Evolutionary conservation across 176 grass and related monocot genomes (phyloP), one percentile per base, ranked within the genome.

Genomic region (Saccharum spontaneum): DNA sequence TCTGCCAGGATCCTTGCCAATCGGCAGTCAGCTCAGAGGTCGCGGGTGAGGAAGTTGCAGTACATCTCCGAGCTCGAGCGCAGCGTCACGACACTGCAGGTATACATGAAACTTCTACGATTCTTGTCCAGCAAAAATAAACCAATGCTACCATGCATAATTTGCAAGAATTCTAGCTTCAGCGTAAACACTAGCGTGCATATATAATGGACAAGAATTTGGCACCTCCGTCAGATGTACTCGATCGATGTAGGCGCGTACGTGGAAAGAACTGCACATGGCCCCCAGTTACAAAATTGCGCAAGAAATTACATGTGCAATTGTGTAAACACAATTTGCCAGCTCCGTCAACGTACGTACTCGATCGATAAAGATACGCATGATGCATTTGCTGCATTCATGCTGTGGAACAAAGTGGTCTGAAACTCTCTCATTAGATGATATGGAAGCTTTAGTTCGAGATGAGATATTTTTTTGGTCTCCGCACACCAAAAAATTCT

Each of bases 31-130:
- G 97, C 97, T 67, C 97, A 99, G 90, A 92, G 94, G 79, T 99
- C 97, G 75, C 90, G 97, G 65, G 97, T 99, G 81, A 90, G 97
- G 79, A 99, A 99, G 86, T 88, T 99, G 72, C 97, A 97, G 82
- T 99, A 99, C 90, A 97, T 99, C 84, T 97, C 92, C 36, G 97
- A 99, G 88, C 91, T 99, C 43, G 97, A 99, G 86, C 97, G 94
- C 52, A 97, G 94, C 84, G 97, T 99, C 72, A 94, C 97, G 0
- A 91, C 92, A 37, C 90, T 99, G 87, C 97, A 99, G 91, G 97
- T 94, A 83, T 37, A 43, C 38, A 38, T 57, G 22, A 23, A 43
- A 43, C n/a, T 54, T 44, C 6, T 62, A 55, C 24, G 8, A 78
- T 31, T 45, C 23, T 55, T 17, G 26, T 76, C 10, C 24, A 28